These are phyloP conservation scores for Yarrowia phangngaensis DNA, from an alignment of 805 yeast genomes.

Conservation along the genomic window DNA sequence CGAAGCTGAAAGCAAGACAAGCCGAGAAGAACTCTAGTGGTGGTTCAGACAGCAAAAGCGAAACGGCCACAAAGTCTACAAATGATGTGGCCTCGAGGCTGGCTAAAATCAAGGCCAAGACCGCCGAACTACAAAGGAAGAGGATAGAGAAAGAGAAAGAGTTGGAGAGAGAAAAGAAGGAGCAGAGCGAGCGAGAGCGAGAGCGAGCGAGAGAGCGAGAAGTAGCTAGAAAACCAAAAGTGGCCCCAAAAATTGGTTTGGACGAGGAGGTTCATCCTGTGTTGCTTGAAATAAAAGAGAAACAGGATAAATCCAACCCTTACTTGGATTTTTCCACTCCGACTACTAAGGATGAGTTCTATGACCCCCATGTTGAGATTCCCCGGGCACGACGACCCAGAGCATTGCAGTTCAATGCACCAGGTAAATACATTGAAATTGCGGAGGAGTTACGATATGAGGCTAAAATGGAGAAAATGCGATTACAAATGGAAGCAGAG, in stretches of 20 bases:
- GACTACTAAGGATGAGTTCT: slow-evolving; percentile 3
- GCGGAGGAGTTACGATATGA: slow-evolving; percentile 51
- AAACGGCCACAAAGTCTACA: neutral
- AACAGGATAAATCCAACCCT: slow-evolving; percentile 12
- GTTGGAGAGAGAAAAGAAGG: neutral
- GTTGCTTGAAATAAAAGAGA: slow-evolving; percentile 12
- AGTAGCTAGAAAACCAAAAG: neutral
- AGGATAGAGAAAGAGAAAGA: slow-evolving; percentile 3
- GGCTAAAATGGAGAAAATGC: slow-evolving; percentile 40
- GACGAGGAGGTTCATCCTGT: slow-evolving; percentile 18
- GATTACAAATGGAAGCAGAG: slow-evolving; percentile 38
- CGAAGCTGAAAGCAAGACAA: slow-evolving; percentile 2
- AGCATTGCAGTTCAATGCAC: slow-evolving; percentile 51
- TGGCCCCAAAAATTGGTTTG: slow-evolving; percentile 10
- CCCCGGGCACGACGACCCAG: slow-evolving; percentile 11
- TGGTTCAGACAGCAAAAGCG: too few species aligned
- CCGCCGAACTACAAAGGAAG: slow-evolving; percentile 4
- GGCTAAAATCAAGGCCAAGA: slow-evolving; percentile 11
- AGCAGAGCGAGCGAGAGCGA: neutral
- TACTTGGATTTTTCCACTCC: slow-evolving; percentile 2
- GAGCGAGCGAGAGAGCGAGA: neutral
- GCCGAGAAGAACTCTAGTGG: slow-evolving; percentile 9
- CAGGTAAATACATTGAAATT: slow-evolving; percentile 59
- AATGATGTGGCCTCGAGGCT: slow-evolving; percentile 6
- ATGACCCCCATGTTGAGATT: slow-evolving; percentile 12